These are phyloP conservation scores for Toxoplasma gondii DNA, from an alignment of 169 alveolate species.

Conservation along the genomic window DNA sequence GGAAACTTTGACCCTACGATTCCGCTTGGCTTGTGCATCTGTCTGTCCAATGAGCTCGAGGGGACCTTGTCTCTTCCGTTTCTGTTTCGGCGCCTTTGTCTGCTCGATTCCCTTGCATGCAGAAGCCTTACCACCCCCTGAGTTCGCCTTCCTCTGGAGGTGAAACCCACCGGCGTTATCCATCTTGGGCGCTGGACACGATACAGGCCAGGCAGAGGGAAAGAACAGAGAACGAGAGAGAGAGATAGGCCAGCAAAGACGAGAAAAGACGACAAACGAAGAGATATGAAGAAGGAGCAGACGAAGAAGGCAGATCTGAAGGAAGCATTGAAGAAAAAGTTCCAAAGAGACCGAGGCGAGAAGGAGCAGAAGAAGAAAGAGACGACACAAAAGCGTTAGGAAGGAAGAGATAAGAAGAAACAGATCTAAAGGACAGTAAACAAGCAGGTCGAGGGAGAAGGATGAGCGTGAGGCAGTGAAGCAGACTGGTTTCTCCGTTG, in stretches of 20 bases:
- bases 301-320: background rate
- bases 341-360: too few species aligned
- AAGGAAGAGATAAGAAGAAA: background rate
- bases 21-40: background rate
- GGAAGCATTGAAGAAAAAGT: too few species aligned
- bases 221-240: background rate
- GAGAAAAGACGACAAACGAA: background rate
- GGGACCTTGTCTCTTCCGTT: conserved; percentile 4
- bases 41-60: background rate
- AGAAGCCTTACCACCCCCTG: background rate
- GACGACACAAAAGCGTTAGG: background rate
- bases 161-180: background rate
- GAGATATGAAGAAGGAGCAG: background rate
- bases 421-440: background rate
- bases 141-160: background rate
- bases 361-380: background rate
- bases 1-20: background rate
- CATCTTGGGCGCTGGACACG: background rate
- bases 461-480: background rate
- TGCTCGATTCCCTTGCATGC: background rate
- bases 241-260: background rate
- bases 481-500: background rate
- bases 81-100: background rate
- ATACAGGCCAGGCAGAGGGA: too few species aligned
- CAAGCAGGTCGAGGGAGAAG: background rate